These are phyloP conservation scores for Floccularia luteovirens DNA, from an alignment of 768 basidiomycete species.

Conservation along the genomic window DNA sequence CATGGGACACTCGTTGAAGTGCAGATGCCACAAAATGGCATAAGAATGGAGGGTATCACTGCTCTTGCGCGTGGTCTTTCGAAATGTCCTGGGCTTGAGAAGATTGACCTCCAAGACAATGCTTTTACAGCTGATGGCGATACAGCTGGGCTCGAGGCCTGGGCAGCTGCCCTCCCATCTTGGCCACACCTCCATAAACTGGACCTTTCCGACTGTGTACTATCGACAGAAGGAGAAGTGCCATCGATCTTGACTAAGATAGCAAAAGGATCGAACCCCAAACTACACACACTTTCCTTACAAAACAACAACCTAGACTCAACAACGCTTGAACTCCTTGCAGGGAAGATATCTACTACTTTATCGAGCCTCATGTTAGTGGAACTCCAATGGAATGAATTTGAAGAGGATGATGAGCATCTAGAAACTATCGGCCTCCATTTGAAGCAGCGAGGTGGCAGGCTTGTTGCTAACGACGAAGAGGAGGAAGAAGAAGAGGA, in stretches of 20 bases:
- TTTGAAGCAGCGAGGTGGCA: slow-evolving; percentile 61
- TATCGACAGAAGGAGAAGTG: slow-evolving; percentile 77
- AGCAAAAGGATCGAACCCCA: slow-evolving; percentile 60
- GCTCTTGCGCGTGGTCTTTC: slow-evolving; percentile 71
- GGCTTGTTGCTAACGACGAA: slow-evolving; percentile 63
- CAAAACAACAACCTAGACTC: slow-evolving; percentile 90
- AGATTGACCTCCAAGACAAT: slow-evolving; percentile 92
- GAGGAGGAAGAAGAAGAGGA: slow-evolving; percentile 75
- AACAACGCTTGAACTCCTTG: slow-evolving; percentile 58
- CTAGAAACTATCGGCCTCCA: slow-evolving; percentile 44
- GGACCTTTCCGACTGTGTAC: slow-evolving; percentile 88
- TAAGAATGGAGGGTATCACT: slow-evolving; percentile 85
- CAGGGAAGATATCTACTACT: slow-evolving; percentile 53
- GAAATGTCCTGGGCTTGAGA: slow-evolving; percentile 54
- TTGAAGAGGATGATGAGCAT: slow-evolving; percentile 68
- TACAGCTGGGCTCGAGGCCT: slow-evolving; percentile 40
- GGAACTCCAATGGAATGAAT: slow-evolving; percentile 89
- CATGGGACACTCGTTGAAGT: slow-evolving; percentile 81
- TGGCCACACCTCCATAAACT: slow-evolving; percentile 74
- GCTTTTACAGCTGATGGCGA: slow-evolving; percentile 63
- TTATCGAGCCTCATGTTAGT: slow-evolving; percentile 54
- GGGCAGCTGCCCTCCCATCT: slow-evolving; percentile 55
- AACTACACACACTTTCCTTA: slow-evolving; percentile 69
- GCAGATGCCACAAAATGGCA: slow-evolving; percentile 96
- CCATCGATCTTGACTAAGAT: slow-evolving; percentile 58